A percentile compares a stretch with the other conserved stretches of the same genome.
These are phyloP conservation scores for Colletotrichum musicola DNA, from an alignment of 2,329 filamentous ascomycete species.

Conservation along the genomic window DNA sequence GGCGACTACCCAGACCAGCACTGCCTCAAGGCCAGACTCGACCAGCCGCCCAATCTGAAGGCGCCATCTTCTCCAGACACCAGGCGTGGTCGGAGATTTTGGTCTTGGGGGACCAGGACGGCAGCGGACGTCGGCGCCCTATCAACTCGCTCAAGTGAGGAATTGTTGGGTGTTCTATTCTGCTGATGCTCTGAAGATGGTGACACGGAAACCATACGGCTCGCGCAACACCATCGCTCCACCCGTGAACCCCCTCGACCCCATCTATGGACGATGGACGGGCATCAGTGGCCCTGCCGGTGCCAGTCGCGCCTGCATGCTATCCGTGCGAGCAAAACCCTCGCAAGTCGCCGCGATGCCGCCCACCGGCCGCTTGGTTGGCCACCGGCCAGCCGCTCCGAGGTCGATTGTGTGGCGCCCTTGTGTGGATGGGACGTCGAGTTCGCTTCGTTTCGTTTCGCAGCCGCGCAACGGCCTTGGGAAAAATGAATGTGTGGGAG, in stretches of 20 bases:
- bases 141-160: slow-evolving; percentile 5
- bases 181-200: not conserved
- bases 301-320: slow-evolving; percentile 25
- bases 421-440: slow-evolving; percentile 11
- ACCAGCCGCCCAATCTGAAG: slow-evolving; percentile 21
- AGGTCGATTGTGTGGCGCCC: slow-evolving; percentile 27
- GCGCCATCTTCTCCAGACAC: not conserved
- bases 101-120: not conserved
- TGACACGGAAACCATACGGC: slow-evolving; percentile 14
- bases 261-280: not conserved
- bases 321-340: slow-evolving; percentile 17
- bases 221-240: slow-evolving; percentile 31
- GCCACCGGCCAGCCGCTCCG: slow-evolving; percentile 29
- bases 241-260: slow-evolving; percentile 4
- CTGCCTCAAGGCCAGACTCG: slow-evolving; percentile 44
- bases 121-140: slow-evolving; percentile 1
- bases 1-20: slow-evolving; percentile 44
- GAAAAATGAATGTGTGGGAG: slow-evolving; percentile 8
- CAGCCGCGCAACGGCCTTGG: slow-evolving; percentile 12
- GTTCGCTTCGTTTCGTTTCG: slow-evolving; percentile 20
- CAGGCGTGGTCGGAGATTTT: not conserved
- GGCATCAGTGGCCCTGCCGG: slow-evolving; percentile 10
- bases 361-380: slow-evolving; percentile 36
- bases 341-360: slow-evolving; percentile 35
- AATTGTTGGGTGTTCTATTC: not conserved